These are phyloP conservation scores for Sporothrix brasiliensis DNA, from an alignment of 2,329 filamentous ascomycete species.

Conservation along the genomic window DNA sequence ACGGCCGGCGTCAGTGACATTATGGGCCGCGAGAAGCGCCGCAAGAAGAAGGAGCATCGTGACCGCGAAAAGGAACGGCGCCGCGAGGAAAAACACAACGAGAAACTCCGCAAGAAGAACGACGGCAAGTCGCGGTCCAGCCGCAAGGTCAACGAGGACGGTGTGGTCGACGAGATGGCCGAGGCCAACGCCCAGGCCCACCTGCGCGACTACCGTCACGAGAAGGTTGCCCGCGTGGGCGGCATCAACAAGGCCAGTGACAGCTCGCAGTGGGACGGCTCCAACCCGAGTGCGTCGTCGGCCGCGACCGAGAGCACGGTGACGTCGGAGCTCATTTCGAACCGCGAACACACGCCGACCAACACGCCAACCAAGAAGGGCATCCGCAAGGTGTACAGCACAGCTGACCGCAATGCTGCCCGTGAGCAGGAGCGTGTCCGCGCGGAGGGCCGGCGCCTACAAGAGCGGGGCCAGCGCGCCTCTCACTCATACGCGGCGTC, in stretches of 20 bases:
- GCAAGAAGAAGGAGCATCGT: constrained; percentile 57
- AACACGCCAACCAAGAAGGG: constrained; percentile 55
- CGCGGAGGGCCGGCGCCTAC: constrained; percentile 59
- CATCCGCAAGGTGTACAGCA: constrained; percentile 66
- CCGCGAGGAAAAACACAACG: constrained; percentile 43
- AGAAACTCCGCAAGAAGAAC: constrained; percentile 49
- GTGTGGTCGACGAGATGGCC: constrained; percentile 64
- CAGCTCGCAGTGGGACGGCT: constrained; percentile 76
- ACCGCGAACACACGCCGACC: constrained; percentile 61
- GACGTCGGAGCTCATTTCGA: constrained; percentile 62
- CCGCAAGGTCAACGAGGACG: constrained; percentile 59
- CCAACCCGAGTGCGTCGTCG: constrained; percentile 64
- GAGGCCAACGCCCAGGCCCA: constrained; percentile 68
- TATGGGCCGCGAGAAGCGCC: constrained; percentile 57
- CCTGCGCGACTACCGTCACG: constrained; percentile 80
- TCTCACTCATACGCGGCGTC: constrained; percentile 28
- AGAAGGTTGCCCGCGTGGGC: constrained; percentile 83
- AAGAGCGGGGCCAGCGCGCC: constrained; percentile 55
- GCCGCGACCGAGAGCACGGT: constrained; percentile 48
- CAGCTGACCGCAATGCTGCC: constrained; percentile 56
- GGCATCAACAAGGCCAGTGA: constrained; percentile 84
- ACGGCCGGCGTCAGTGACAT: constrained; percentile 62
- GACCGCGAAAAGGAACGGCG: constrained; percentile 51
- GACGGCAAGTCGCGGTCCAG: constrained; percentile 44
- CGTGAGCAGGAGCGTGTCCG: constrained; percentile 59